Percentiles rank a stretch among this genome's conserved stretches.
Evolutionary conservation across 768 basidiomycete genomes (phyloP).

Genomic region (Collybia nuda): DNA sequence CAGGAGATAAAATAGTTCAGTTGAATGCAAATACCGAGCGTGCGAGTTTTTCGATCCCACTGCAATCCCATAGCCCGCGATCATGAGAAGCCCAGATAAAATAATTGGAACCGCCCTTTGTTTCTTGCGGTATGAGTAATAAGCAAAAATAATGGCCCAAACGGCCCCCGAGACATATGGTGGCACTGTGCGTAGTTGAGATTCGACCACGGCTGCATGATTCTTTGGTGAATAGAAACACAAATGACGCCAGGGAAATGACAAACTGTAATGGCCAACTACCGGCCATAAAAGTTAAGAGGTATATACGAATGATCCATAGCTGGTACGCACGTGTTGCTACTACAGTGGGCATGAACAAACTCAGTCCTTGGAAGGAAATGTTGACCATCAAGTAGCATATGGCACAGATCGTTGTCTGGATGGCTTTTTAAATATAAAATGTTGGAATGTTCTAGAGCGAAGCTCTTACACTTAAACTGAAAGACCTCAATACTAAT

Average conservation of each 20-base stretch:
- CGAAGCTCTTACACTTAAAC: constrained; percentile 24
- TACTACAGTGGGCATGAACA: constrained; percentile 40
- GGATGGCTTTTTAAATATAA: background rate
- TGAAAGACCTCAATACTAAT: constrained; percentile 28
- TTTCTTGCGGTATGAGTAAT: constrained; percentile 33
- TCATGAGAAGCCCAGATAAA: constrained; percentile 32
- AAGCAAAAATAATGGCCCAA: constrained; percentile 36
- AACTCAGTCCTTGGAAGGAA: constrained; percentile 28
- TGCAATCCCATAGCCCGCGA: constrained; percentile 44
- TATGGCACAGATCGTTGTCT: constrained; percentile 20
- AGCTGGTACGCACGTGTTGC: constrained; percentile 33
- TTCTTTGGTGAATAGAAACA: background rate
- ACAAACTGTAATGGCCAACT: constrained; percentile 26
- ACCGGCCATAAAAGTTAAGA: background rate
- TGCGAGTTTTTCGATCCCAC: constrained; percentile 39
- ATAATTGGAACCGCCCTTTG: constrained; percentile 35
- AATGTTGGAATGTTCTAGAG: background rate
- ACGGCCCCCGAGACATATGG: constrained; percentile 41
- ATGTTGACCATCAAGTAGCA: constrained; percentile 25
- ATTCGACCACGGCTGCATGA: constrained; percentile 38
- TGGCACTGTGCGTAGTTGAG: constrained; percentile 50
- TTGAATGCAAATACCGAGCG: constrained; percentile 21
- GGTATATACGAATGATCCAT: background rate
- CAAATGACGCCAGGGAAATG: background rate
- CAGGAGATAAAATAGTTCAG: background rate